Base-by-base conservation (phyloP, 164 flowering plant genomes). In the Macadamia tetraphylla region DNA sequence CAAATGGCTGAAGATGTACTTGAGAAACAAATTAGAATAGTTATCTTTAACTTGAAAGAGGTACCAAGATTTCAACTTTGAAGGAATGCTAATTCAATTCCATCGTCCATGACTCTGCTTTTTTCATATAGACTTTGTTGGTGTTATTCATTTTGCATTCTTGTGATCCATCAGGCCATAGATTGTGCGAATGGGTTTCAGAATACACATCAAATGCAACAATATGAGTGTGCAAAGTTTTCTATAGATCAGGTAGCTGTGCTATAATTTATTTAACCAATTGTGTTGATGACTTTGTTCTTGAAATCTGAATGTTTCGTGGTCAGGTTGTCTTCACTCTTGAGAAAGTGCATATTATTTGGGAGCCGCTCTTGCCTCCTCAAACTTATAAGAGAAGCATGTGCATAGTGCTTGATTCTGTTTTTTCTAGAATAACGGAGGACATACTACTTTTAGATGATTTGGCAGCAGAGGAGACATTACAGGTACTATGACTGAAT, bases 121-220 rank as follows among this genome's bases (percentile, higher is more conserved):
- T 23, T 0, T 30, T 8, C 42, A 46, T 11, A 11, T 49, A 14
- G 32, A 35, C 58, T 69, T 44, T 44, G 13, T 68, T 51, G 8
- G 29, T 55, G 55, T 43, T 17, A 10, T 67, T 68, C 17, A 18
- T 31, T 42, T 60, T 67, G 29, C 3, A 55, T 72, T 52, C 11
- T 44, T 64, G 0, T 67, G 56, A 67, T 68, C 46, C 68, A 10
- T 66, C 77, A 94, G 98, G 98, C 95, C 57, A 76, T 94, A 66
- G 91, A 92, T 87, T 88, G 94, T 58, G 96, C 99, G n/a, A 87
- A 92, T 76, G 98, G 99, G 55, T 94, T 94, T 76, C 97, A 94
- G 80, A 89, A 94, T 83, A 94, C 99, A 31, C 99, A 94, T 71
- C 86, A 82, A 70, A 82, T 74, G 77, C 86, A 88, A 52, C 84